Evolutionary conservation across 108 stramenopile species (phyloP).

Genomic region (Nitzschia putrida): DNA sequence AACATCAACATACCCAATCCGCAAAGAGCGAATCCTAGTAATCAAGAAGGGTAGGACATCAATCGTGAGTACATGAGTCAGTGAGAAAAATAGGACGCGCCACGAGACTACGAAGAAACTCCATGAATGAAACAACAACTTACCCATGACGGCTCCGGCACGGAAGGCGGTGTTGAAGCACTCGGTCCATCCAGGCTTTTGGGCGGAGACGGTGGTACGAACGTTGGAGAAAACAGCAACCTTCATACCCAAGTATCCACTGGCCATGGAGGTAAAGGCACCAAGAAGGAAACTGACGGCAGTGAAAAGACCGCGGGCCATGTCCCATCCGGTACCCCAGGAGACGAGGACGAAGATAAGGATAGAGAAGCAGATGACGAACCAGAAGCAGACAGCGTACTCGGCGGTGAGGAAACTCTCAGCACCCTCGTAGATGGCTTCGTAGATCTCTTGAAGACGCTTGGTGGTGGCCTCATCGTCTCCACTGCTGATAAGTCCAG

Average conservation of each 20-base stretch:
- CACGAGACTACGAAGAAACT: background rate
- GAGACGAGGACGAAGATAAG: constrained; percentile 88
- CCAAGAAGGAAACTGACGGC: constrained; percentile 92
- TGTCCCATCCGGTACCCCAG: constrained; percentile 85
- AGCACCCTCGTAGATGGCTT: constrained; percentile 94
- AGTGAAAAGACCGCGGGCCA: constrained; percentile 89
- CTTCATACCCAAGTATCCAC: constrained; percentile 96
- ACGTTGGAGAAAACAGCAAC: constrained; percentile 97
- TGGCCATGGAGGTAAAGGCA: constrained; percentile 83
- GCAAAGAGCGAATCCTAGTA: constrained; percentile 87
- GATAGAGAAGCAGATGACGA: constrained; percentile 80
- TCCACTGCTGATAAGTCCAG: constrained; percentile 47
- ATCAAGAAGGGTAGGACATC: background rate
- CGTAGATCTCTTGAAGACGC: constrained; percentile 88
- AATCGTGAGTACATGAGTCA: background rate
- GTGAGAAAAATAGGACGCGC: background rate
- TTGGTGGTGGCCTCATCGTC: constrained; percentile 76
- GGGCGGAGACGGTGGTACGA: constrained; percentile 92
- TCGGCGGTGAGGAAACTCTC: constrained; percentile 93
- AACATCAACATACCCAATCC: constrained; percentile 92
- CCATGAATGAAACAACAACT: background rate
- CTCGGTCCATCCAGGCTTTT: constrained; percentile 81
- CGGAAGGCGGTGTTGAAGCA: constrained; percentile 97
- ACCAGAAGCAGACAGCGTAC: constrained; percentile 93
- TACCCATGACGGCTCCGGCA: constrained; percentile 96